Conservation (phyloP, 192 early-diverging fungal genomes). For the Coemansia pectinata region DNA sequence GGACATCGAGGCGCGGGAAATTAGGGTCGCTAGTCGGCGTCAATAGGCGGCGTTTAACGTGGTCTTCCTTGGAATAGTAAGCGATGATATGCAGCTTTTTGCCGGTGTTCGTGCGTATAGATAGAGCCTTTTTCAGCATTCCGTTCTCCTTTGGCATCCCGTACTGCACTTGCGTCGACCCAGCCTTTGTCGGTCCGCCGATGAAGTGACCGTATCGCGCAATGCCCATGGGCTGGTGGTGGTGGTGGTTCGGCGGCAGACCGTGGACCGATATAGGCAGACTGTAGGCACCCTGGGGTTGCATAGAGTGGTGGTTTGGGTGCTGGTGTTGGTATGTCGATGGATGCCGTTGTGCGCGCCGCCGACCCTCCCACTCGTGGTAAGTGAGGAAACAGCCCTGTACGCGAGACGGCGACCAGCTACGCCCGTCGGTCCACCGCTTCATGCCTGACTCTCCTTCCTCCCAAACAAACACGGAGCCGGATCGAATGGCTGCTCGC, state of each 20-base stretch:
- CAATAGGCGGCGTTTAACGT: slow-evolving; percentile 61
- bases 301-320: slow-evolving; percentile 35
- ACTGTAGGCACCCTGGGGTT: slow-evolving; percentile 21
- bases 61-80: slow-evolving; percentile 85
- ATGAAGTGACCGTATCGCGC: slow-evolving; percentile 56
- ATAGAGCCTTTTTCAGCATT: slow-evolving; percentile 86
- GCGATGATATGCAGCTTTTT: slow-evolving; percentile 86
- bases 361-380: slow-evolving; percentile 75
- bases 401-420: slow-evolving; percentile 86
- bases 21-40: slow-evolving; percentile 68
- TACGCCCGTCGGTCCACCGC: slow-evolving; percentile 90
- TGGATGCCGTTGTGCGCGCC: slow-evolving; percentile 57
- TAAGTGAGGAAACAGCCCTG: slow-evolving; percentile 88
- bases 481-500: slow-evolving; percentile 76
- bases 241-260: slow-evolving; percentile 15
- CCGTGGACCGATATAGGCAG: slow-evolving; percentile 39
- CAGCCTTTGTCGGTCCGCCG: slow-evolving; percentile 55
- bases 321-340: slow-evolving; percentile 14
- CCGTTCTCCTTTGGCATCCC: slow-evolving; percentile 72
- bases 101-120: slow-evolving; percentile 76
- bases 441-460: slow-evolving; percentile 90
- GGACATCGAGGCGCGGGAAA: slow-evolving; percentile 68
- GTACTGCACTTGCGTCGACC: slow-evolving; percentile 55
- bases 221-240: slow-evolving; percentile 45
- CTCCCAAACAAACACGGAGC: slow-evolving; percentile 90